phyloP scores from a whole-genome alignment of 768 basidiomycete species.

The Chlorophyllum brunneum region DNA sequence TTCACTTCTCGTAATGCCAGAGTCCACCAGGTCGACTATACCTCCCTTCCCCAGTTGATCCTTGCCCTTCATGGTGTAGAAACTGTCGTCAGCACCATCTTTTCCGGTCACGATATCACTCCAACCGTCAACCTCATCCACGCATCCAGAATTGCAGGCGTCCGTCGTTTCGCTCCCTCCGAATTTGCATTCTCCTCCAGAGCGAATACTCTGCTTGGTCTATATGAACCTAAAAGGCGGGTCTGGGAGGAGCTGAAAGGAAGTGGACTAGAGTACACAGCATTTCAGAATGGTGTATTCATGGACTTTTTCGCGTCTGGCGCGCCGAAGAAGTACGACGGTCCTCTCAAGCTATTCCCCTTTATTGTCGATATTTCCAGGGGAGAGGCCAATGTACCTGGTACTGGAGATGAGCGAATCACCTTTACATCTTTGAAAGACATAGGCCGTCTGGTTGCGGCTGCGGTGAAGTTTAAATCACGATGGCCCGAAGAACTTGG shows the following conservation, averaged over 20 bases:
- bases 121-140: neutral
- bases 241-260: neutral
- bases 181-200: neutral
- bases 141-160: neutral
- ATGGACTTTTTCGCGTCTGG: constrained; percentile 2
- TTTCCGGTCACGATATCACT: neutral
- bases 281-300: constrained; percentile 3
- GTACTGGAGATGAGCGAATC: constrained; percentile 3
- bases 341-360: neutral
- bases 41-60: neutral
- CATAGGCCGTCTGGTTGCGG: constrained; percentile 1
- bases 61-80: neutral
- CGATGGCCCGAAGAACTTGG: constrained; percentile 7
- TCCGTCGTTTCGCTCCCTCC: neutral
- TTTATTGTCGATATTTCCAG: neutral
- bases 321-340: neutral
- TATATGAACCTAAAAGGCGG: neutral
- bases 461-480: neutral
- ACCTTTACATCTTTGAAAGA: neutral
- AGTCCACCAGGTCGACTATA: neutral
- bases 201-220: neutral
- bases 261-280: neutral
- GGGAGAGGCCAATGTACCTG: neutral
- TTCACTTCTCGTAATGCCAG: neutral
- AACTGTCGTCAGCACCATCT: constrained; percentile 1